Conservation (phyloP, 2,329 filamentous ascomycete genomes). For the Aquanectria penicillioides region DNA sequence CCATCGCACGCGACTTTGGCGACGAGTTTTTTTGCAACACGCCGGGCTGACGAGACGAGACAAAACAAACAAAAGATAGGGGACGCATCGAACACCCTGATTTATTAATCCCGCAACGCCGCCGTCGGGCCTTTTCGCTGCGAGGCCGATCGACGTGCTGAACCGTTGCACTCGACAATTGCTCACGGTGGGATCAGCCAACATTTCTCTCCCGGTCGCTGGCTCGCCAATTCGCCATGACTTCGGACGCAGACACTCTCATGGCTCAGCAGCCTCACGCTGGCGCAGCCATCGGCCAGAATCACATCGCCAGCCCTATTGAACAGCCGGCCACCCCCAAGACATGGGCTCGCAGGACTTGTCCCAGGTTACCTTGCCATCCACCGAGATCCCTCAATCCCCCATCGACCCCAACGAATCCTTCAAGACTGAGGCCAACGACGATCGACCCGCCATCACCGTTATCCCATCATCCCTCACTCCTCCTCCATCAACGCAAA, state of each 20-base stretch:
- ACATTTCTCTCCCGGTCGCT: slow-evolving; percentile 2
- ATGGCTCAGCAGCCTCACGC: slow-evolving; percentile 46
- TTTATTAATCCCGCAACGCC: slow-evolving; percentile 1
- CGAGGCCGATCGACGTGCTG: slow-evolving; percentile 1
- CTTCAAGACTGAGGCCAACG: slow-evolving; percentile 61
- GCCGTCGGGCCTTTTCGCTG: neutral
- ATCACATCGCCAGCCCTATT: slow-evolving; percentile 46
- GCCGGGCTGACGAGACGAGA: slow-evolving; percentile 23
- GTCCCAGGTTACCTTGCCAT: slow-evolving; percentile 66
- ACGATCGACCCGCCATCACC: slow-evolving; percentile 54
- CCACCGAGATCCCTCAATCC: slow-evolving; percentile 65
- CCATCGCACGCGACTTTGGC: slow-evolving; percentile 29
- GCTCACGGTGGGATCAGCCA: slow-evolving; percentile 3
- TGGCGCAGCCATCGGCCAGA: slow-evolving; percentile 45
- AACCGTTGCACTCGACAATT: slow-evolving; percentile 26
- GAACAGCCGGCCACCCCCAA: slow-evolving; percentile 46
- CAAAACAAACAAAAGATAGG: slow-evolving; percentile 19
- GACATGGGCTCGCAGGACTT: slow-evolving; percentile 45
- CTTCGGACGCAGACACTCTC: slow-evolving; percentile 41
- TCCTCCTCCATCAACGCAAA: slow-evolving; percentile 66
- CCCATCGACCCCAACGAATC: slow-evolving; percentile 60
- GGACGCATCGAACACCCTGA: neutral
- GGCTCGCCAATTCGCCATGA: slow-evolving; percentile 44
- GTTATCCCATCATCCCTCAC: slow-evolving; percentile 68
- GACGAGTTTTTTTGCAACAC: slow-evolving; percentile 19